These are phyloP conservation scores for Cadophora sp. DNA, from an alignment of 2,329 filamentous ascomycete genomes.

Conservation along the genomic window DNA sequence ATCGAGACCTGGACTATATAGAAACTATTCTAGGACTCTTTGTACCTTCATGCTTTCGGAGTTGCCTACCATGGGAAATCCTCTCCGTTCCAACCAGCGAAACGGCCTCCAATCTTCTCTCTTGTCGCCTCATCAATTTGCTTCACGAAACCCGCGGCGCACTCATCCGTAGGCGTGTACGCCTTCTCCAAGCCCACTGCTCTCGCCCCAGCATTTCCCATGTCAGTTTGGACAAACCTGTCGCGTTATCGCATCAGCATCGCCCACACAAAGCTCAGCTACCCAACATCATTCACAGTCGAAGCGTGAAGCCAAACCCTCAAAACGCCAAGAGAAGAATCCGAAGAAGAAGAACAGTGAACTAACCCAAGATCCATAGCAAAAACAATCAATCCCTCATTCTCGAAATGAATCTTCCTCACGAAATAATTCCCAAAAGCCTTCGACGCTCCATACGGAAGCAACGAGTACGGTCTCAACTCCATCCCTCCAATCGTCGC, in stretches of 20 bases:
- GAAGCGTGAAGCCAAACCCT: neutral
- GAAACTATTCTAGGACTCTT: neutral
- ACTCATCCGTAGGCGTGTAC: conserved; percentile 17
- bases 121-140: conserved; percentile 20
- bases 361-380: conserved; percentile 30
- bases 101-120: conserved; percentile 21
- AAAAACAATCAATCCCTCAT: conserved; percentile 46
- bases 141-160: conserved; percentile 21
- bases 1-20: neutral
- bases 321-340: too few relatives aligned
- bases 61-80: conserved; percentile 3
- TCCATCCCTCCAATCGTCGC: conserved; percentile 26
- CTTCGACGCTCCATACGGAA: conserved; percentile 53
- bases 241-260: neutral
- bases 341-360: neutral
- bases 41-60: neutral
- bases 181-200: conserved; percentile 34
- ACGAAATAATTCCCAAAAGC: conserved; percentile 45
- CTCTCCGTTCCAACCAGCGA: conserved; percentile 16
- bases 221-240: conserved; percentile 43
- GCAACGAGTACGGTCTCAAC: neutral
- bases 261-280: neutral
- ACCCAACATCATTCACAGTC: too few relatives aligned
- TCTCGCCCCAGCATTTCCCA: conserved; percentile 38
- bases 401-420: conserved; percentile 48